phyloP scores from a whole-genome alignment of 306 rosid species.

The Cucumis melo region DNA sequence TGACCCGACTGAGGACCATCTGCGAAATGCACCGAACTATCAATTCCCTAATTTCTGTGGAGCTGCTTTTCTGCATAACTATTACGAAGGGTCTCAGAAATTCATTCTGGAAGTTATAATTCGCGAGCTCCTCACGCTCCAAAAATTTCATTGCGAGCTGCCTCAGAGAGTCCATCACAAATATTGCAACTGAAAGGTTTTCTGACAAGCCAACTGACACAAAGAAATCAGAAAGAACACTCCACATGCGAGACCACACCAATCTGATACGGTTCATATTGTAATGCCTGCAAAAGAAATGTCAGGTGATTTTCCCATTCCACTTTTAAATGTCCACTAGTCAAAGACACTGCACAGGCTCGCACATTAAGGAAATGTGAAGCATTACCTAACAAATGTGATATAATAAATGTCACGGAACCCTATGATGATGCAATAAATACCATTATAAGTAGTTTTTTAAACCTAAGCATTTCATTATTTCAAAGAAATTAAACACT shows the following conservation, averaged over 20 bases:
- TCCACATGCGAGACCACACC: constrained; percentile 99
- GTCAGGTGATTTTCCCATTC: constrained; percentile 1
- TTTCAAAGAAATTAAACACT: neutral
- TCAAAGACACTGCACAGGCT: neutral
- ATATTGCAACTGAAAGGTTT: constrained; percentile 94
- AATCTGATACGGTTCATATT: constrained; percentile 98
- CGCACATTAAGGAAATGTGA: neutral
- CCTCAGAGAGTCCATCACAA: constrained; percentile 95
- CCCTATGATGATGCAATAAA: neutral
- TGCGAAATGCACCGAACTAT: constrained; percentile 95
- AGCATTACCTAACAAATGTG: neutral
- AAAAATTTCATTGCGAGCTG: constrained; percentile 98
- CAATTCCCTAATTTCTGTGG: constrained; percentile 86
- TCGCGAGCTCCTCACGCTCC: constrained; percentile 97
- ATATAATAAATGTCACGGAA: neutral
- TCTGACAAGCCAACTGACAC: constrained; percentile 96
- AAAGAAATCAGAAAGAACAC: constrained; percentile 92
- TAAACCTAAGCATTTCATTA: neutral
- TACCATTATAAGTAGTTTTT: neutral
- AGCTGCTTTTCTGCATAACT: constrained; percentile 85
- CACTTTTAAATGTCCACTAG: neutral
- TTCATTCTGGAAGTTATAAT: constrained; percentile 96
- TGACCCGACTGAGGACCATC: constrained; percentile 98
- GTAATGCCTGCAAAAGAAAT: constrained; percentile 78
- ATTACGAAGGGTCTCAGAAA: constrained; percentile 95